Base-by-base conservation (phyloP, 148 eudicot species). In the Chenopodium suecicum region DNA sequence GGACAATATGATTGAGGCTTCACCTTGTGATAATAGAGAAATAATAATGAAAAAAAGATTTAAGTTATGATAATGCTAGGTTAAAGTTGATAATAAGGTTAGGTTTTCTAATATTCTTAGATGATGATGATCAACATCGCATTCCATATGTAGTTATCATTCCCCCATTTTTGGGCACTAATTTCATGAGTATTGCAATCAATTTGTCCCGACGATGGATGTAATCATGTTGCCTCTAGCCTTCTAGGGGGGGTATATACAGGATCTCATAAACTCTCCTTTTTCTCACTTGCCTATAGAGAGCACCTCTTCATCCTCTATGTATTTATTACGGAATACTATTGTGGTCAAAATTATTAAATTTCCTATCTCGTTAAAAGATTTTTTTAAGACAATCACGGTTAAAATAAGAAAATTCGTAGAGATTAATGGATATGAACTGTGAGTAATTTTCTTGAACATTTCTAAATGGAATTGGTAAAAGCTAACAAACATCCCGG, bases 141-240 rank as follows among this genome's bases (percentile, higher is more conserved):
- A 74, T 81, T 64, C 48, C 83, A 81, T 74, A 44, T 27, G 70
- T 71, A 54, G 78, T 60, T 62, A 80, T 80, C 62, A 80, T 80
- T 73, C 78, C 77, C 20, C 76, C 82, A 73, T 73, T 73, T 73
- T 73, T 73, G 70, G 82, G 82, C 82, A 73, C 82, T 73, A 60
- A 71, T 73, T 80, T 80, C 63, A 60, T 80, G 71, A 73, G 29
- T 27, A 23, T 70, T 63, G 58, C 78, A 73, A 80, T 80, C 82
- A 80, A 80, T 80, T 17, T 80, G 82, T 80, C 72, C 56, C 47
- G 27, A 27, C 62, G 44, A 60, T 80, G 78, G 31, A 74, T 25
- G 70, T 65, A 76, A 64, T 81, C 64, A 74, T 81, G 83, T 14
- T 74, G 71, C 78, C 23, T 60, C 62, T 63, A 62, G 25, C 44